phyloP scores from a whole-genome alignment of 345 rosid species.

The Laguncularia racemosa region DNA sequence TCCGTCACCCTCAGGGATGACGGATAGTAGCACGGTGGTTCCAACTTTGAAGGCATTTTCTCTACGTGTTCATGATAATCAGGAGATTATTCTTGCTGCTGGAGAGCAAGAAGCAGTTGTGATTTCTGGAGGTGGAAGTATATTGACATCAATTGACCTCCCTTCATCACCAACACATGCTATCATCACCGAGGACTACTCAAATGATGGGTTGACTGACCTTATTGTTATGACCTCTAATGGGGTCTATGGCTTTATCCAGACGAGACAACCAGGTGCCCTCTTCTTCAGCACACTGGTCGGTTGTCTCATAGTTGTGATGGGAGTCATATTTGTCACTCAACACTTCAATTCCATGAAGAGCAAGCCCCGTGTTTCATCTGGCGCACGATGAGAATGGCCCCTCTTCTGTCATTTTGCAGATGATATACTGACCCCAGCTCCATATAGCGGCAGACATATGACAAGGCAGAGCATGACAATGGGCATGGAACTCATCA shows the following conservation, averaged over 20 bases:
- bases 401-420: not conserved
- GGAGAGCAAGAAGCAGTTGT: slow-evolving; percentile 87
- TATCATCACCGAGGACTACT: slow-evolving; percentile 76
- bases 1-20: slow-evolving; percentile 86
- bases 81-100: slow-evolving; percentile 85
- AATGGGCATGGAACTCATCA: not conserved
- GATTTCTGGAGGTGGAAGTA: slow-evolving; percentile 86
- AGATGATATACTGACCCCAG: too few relatives aligned
- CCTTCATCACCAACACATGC: slow-evolving; percentile 88
- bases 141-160: slow-evolving; percentile 60
- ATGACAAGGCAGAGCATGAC: not conserved
- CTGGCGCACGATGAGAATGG: slow-evolving; percentile 32
- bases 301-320: slow-evolving; percentile 83
- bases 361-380: slow-evolving; percentile 70
- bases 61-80: slow-evolving; percentile 64
- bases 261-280: slow-evolving; percentile 96
- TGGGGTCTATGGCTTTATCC: slow-evolving; percentile 88
- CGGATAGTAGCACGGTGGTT: slow-evolving; percentile 61
- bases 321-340: slow-evolving; percentile 85
- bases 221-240: slow-evolving; percentile 80
- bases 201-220: slow-evolving; percentile 86
- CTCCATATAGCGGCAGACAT: not conserved
- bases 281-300: slow-evolving; percentile 97
- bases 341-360: slow-evolving; percentile 78
- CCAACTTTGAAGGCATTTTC: slow-evolving; percentile 82